These are phyloP conservation scores for Cucurbita maxima DNA, from an alignment of 306 rosid species.

Conservation along the genomic window DNA sequence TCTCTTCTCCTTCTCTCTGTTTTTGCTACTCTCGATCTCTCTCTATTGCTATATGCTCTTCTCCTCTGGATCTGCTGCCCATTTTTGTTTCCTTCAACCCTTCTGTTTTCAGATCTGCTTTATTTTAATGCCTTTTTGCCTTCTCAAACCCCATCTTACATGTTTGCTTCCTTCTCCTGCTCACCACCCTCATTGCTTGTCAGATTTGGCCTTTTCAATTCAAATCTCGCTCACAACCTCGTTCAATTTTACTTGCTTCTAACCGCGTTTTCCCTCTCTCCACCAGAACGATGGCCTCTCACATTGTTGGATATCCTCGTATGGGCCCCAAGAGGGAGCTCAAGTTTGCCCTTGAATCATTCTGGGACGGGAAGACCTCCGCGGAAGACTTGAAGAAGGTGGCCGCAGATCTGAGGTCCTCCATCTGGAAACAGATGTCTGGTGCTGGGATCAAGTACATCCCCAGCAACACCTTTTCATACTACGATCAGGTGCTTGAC, in stretches of 20 bases:
- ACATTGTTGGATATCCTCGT: slow-evolving; percentile 78
- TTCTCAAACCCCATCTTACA: background rate
- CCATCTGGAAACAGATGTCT: slow-evolving; percentile 79
- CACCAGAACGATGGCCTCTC: slow-evolving; percentile 61
- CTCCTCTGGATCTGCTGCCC: background rate
- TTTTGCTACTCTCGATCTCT: background rate
- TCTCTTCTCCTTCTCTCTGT: background rate
- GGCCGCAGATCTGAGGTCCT: slow-evolving; percentile 42
- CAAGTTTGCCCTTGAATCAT: slow-evolving; percentile 63
- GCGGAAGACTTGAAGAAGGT: slow-evolving; percentile 45
- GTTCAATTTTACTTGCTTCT: background rate
- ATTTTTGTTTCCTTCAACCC: background rate
- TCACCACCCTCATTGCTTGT: background rate
- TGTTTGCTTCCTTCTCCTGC: no score
- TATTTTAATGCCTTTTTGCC: background rate
- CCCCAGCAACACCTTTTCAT: slow-evolving; percentile 77
- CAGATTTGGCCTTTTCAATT: background rate
- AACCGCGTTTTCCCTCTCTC: background rate
- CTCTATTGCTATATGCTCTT: background rate
- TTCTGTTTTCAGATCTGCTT: background rate
- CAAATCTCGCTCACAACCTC: background rate
- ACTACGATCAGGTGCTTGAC: slow-evolving; percentile 75
- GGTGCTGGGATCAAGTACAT: slow-evolving; percentile 49
- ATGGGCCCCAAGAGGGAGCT: slow-evolving; percentile 83
- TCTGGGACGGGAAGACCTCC: slow-evolving; percentile 69